A percentile compares a stretch with the other conserved stretches of the same genome.
Evolutionary conservation across 116 monocot genomes (phyloP).

Genomic region (Zostera marina): DNA sequence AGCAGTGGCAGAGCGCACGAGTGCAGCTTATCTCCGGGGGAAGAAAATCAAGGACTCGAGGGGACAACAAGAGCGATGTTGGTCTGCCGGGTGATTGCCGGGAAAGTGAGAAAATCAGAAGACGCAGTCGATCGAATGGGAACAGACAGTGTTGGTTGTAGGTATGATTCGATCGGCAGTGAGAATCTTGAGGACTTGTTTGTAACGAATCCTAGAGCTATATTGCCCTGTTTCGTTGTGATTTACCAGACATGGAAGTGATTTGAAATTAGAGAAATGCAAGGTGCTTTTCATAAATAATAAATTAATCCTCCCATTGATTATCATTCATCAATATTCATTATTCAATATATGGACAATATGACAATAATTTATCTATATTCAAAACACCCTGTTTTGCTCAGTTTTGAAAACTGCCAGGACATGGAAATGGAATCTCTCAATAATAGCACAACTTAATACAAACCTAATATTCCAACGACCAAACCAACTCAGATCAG

Average conservation of each 20-base stretch:
- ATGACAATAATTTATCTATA: too few relatives aligned
- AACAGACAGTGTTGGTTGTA: neutral
- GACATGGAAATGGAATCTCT: too few relatives aligned
- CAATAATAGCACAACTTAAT: too few relatives aligned
- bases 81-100: conserved; percentile 51
- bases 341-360: too few relatives aligned
- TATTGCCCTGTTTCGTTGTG: conserved; percentile 45
- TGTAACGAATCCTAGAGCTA: conserved; percentile 33
- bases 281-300: neutral
- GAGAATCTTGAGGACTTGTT: conserved; percentile 23
- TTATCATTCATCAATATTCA: too few relatives aligned
- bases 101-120: conserved; percentile 2
- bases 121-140: neutral
- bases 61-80: conserved; percentile 34
- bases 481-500: too few relatives aligned
- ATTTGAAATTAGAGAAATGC: neutral
- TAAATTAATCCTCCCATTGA: too few relatives aligned
- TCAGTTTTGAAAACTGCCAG: too few relatives aligned
- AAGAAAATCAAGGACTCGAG: conserved; percentile 19
- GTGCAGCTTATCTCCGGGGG: conserved; percentile 34
- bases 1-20: conserved; percentile 70
- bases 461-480: too few relatives aligned
- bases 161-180: neutral
- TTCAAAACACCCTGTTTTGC: too few relatives aligned
- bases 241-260: conserved; percentile 10